A percentile compares a stretch with the other conserved stretches of the same genome.
phyloP scores from a whole-genome alignment of 371 early-diverging fungal genomes.

The Rhizomucor pusillus region DNA sequence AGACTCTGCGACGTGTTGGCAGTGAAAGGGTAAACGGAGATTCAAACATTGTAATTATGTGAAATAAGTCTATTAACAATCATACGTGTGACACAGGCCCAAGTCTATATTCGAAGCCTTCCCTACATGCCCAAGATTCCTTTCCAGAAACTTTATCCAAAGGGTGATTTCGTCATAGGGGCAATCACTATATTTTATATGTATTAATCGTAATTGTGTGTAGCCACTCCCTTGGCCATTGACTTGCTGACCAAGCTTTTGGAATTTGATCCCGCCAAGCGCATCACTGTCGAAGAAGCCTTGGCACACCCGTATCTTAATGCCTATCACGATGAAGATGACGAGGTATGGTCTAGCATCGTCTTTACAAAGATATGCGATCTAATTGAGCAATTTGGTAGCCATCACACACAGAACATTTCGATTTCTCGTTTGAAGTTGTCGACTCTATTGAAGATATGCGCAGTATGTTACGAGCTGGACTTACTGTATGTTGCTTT shows the following conservation, averaged over 20 bases:
- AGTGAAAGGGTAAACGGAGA: constrained; percentile 64
- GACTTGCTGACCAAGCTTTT: constrained; percentile 80
- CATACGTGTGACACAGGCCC: constrained; percentile 63
- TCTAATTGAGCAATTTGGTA: not conserved
- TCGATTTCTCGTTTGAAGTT: constrained; percentile 94
- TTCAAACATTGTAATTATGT: constrained; percentile 4
- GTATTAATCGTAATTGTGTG: not conserved
- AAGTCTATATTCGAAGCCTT: constrained; percentile 91
- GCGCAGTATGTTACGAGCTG: constrained; percentile 58
- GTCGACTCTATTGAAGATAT: constrained; percentile 85
- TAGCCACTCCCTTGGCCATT: constrained; percentile 66
- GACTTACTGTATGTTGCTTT: not conserved
- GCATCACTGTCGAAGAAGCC: constrained; percentile 83
- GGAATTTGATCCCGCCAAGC: constrained; percentile 75
- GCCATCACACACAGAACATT: constrained; percentile 65
- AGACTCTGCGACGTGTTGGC: constrained; percentile 80
- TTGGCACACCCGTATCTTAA: constrained; percentile 78
- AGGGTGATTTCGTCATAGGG: constrained; percentile 19
- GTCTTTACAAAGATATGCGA: not conserved
- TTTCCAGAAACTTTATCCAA: constrained; percentile 80
- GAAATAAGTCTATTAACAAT: not conserved
- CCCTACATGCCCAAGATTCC: constrained; percentile 88
- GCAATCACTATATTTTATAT: constrained; percentile 27
- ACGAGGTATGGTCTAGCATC: constrained; percentile 47
- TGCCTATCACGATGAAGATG: constrained; percentile 76